Evolutionary conservation across 2,329 filamentous ascomycete genomes (phyloP).

Genomic region (Nectriaceae sp.): DNA sequence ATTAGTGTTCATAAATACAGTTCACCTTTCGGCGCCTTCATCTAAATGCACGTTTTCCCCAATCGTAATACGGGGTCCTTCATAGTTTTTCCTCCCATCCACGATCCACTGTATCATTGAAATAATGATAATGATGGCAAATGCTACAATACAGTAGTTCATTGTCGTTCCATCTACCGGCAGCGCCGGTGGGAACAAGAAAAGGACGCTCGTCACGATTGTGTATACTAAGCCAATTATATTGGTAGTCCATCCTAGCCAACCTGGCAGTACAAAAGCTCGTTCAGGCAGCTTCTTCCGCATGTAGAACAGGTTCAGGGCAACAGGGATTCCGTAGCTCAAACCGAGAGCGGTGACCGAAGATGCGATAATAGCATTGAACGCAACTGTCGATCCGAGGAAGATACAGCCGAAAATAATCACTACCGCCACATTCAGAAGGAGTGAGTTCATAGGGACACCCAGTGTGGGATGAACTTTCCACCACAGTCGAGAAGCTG

Average conservation of each 20-base stretch:
- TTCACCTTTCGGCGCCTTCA: no score
- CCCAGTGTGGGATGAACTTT: slow-evolving; percentile 61
- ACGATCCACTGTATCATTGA: slow-evolving; percentile 45
- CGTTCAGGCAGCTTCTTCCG: slow-evolving; percentile 62
- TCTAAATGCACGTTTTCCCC: no score
- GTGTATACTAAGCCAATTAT: slow-evolving; percentile 61
- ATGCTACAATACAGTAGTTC: slow-evolving; percentile 56
- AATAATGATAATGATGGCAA: slow-evolving; percentile 46
- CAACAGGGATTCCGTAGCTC: slow-evolving; percentile 73
- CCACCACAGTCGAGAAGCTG: slow-evolving; percentile 60
- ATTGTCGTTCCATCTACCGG: slow-evolving; percentile 68
- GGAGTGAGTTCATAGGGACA: slow-evolving; percentile 67
- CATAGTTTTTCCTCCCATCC: slow-evolving; percentile 47
- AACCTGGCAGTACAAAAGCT: slow-evolving; percentile 35
- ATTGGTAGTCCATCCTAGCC: slow-evolving; percentile 39
- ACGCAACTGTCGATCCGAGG: slow-evolving; percentile 63
- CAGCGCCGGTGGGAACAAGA: slow-evolving; percentile 68
- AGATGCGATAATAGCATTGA: slow-evolving; percentile 71
- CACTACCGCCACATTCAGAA: slow-evolving; percentile 61
- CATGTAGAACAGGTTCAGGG: slow-evolving; percentile 67
- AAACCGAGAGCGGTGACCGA: slow-evolving; percentile 72
- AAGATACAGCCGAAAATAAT: slow-evolving; percentile 71
- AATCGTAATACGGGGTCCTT: slow-evolving; percentile 21
- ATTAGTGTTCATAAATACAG: no score
- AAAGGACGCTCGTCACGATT: slow-evolving; percentile 68